Evolutionary conservation across 208 protist genomes (phyloP).

Genomic region (Trypanosoma brucei): DNA sequence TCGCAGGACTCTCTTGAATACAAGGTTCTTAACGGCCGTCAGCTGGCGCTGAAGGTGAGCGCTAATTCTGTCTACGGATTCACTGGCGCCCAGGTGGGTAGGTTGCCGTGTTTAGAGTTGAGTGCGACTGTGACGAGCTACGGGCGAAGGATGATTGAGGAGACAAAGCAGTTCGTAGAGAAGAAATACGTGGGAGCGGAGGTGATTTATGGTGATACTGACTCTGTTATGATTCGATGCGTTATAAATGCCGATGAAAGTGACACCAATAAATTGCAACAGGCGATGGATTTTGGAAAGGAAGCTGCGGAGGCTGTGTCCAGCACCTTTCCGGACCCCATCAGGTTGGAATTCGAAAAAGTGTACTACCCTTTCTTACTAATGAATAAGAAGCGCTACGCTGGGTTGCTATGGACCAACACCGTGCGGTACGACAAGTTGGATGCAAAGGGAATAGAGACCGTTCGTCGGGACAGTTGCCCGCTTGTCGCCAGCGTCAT

Average conservation of each 20-base stretch:
- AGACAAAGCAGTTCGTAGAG: conserved; percentile 92
- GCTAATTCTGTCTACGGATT: conserved; percentile 99
- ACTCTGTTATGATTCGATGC: conserved; percentile 99
- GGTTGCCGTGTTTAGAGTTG: conserved; percentile 98
- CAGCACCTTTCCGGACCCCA: conserved; percentile 89
- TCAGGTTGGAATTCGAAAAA: conserved; percentile 99
- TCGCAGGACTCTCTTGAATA: conserved; percentile 78
- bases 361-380: conserved; percentile 99
- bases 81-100: conserved; percentile 97
- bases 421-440: conserved; percentile 97
- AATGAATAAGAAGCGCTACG: conserved; percentile 99
- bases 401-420: conserved; percentile 98
- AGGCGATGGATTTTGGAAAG: conserved; percentile 76
- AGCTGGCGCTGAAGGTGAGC: conserved; percentile 99
- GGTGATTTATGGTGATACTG: conserved; percentile 99
- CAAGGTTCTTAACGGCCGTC: conserved; percentile 96
- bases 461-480: conserved; percentile 99
- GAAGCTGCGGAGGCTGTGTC: conserved; percentile 92
- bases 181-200: conserved; percentile 95
- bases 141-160: conserved; percentile 99
- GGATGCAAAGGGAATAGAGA: conserved; percentile 99
- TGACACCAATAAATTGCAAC: conserved; percentile 63
- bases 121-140: conserved; percentile 95
- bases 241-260: conserved; percentile 51
- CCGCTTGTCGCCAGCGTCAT: conserved; percentile 83